Base-by-base conservation (phyloP, 352 stramenopile genomes). In the Saprolegnia parasitica region DNA sequence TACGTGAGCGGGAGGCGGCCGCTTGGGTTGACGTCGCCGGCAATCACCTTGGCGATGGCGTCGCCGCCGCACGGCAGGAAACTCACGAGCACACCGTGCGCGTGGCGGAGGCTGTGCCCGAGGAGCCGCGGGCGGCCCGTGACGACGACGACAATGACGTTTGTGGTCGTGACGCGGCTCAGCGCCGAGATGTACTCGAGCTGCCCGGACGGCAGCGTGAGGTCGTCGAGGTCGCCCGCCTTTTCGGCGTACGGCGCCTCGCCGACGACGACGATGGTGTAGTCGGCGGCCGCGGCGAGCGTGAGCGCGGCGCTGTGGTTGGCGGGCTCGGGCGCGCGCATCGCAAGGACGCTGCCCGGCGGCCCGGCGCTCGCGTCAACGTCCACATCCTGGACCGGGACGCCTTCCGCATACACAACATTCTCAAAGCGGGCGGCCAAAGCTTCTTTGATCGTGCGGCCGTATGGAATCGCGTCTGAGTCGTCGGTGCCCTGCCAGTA, bases 221-320 rank as follows among this genome's bases (percentile, higher is more conserved):
- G 62, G 62, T 96, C 83, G 35, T 91, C 72, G 54, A 96, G 91
- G 67, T 96, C 89, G 3, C 89, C 89, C 1, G 79, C 74, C 64
- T 96, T 96, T 68, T 96, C 89, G 3, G 88, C 76, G 71, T 95
- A 96, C 0, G 76, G 72, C 10, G 55, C 49, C 68, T 96, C 89
- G n/a, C 89, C 89, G 42, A 96, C 81, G 35, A 81, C 84, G 1
- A 89, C 81, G 35, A 96, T 78, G 0, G 86, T 89, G 72, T 90
- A 88, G 20, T 78, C 60, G 9, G 83, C 73, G 21, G 77, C 67
- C 20, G 74, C 72, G 8, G 85, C 85, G 21, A 80, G 68, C 8
- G 60, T 37, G 70, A 87, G 88, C 37, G 74, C 87, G 5, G 68
- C 84, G 40, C 78, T 77, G 15, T 86, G 72, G 61, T 87, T 84